A percentile compares a stretch with the other conserved stretches of the same genome.
phyloP scores from a whole-genome alignment of 257 asterid species.

The Leptodermis oblonga region DNA sequence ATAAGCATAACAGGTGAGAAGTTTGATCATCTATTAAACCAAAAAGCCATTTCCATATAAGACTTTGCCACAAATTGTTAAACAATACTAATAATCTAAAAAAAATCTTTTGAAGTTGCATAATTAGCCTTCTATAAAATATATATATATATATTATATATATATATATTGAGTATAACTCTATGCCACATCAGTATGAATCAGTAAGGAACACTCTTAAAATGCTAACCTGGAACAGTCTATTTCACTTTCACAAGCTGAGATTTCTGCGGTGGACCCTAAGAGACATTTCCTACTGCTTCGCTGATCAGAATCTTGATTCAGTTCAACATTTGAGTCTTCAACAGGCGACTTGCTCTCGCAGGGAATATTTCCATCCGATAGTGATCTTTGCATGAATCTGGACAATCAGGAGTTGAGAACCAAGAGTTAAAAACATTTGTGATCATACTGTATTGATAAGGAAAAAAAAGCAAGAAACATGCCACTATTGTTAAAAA shows the following conservation, averaged over 20 bases:
- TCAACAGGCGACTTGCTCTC: slow-evolving; percentile 51
- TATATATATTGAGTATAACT: no score
- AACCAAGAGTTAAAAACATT: background rate
- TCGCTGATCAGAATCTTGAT: slow-evolving; percentile 40
- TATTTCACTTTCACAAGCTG: slow-evolving; percentile 48
- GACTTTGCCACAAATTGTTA: background rate
- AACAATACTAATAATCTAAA: background rate
- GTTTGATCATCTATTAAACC: background rate
- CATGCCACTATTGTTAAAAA: background rate
- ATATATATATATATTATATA: no score
- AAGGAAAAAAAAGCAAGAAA: background rate
- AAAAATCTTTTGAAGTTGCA: no score
- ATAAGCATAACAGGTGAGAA: background rate
- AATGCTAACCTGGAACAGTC: slow-evolving; percentile 55
- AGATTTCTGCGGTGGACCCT: slow-evolving; percentile 57
- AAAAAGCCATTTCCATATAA: background rate
- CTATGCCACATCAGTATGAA: background rate
- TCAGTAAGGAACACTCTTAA: background rate
- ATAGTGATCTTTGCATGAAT: slow-evolving; percentile 74
- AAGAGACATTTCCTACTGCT: slow-evolving; percentile 37
- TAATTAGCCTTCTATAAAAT: no score
- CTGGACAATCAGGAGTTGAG: slow-evolving; percentile 36
- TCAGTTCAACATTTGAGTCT: slow-evolving; percentile 34
- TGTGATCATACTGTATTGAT: background rate
- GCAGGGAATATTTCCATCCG: slow-evolving; percentile 75